Evolutionary conservation across 1,284 basidiomycete genomes (phyloP), one percentile per base, ranked within the genome.

Genomic region (Limonomyces culmigenus): DNA sequence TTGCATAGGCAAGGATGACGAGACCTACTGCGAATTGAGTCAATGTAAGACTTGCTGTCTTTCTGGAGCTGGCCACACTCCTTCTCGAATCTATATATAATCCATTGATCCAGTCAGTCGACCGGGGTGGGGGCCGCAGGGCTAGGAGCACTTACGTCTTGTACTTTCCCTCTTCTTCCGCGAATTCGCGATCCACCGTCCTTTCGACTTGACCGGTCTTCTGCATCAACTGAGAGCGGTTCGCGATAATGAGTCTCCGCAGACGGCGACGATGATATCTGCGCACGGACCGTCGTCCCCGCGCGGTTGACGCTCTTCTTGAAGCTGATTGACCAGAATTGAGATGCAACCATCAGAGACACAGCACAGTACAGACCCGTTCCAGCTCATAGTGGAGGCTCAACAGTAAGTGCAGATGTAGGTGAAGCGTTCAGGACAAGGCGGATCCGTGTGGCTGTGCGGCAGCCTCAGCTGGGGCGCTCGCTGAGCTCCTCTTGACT

Each of bases 151-250:
- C 89, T 54, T 60, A 91, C 81, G 70, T 73, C 58, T 78, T 75
- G 65, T 79, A 98, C 52, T 88, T 88, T 34, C 74, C 70, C 53
- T 95, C 88, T 56, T 96, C 89, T 41, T 93, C 83, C 20, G 79
- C 68, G 53, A 96, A 98, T 51, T 96, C 91, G 39, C 83, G 65
- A 58, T 98, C 93, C 19, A 96, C 72, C 0, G 93, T 98, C 20
- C 88, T 70, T 53, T 98, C 93, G 40, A 98, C 85, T 59, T 97
- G 91, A 41, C 92, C 92, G 1, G 92, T 96, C 74, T 93, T 93
- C 65, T 93, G 88, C 57, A 92, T 71, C 50, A 93, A 70, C 81
- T 85, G 45, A 29, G 39, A 39, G 36, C 15, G 35, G 34, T 34
- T 32, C 36, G 39, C 36, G 19, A 40, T 36, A 43, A 21, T 39